Evolutionary conservation across 345 rosid genomes (phyloP).

Genomic region (Litchi chinensis): DNA sequence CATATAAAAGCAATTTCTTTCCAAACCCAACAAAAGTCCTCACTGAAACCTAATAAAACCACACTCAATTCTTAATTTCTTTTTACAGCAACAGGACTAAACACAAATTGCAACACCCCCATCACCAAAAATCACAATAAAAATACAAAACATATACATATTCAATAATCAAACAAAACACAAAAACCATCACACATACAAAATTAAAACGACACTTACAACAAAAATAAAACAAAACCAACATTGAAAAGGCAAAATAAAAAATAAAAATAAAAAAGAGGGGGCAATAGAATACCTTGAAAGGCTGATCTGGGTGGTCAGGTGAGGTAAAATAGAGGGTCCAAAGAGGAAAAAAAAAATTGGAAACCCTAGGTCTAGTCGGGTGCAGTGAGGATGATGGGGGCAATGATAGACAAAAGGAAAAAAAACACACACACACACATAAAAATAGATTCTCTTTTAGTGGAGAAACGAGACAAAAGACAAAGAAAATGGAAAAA

Average conservation of each 20-base stretch:
- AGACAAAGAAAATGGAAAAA: slow-evolving; percentile 14
- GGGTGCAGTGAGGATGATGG: slow-evolving; percentile 8
- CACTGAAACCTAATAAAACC: slow-evolving; percentile 7
- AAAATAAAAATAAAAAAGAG: background rate
- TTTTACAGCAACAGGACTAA: background rate
- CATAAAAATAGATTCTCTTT: slow-evolving; percentile 12
- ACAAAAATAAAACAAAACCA: background rate
- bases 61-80: background rate
- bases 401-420: background rate
- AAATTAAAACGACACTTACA: background rate
- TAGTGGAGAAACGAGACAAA: slow-evolving; percentile 23
- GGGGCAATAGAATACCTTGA: slow-evolving; percentile 21
- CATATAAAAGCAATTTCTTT: slow-evolving; percentile 16
- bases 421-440: no score
- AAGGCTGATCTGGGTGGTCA: slow-evolving; percentile 9
- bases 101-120: background rate
- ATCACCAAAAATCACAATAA: background rate
- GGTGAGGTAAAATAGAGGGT: slow-evolving; percentile 1
- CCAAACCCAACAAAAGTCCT: background rate
- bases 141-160: slow-evolving; percentile 1
- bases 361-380: slow-evolving; percentile 7
- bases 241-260: background rate
- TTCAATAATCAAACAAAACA: background rate
- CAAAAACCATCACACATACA: slow-evolving; percentile 4
- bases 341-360: slow-evolving; percentile 5